Evolutionary conservation across 768 basidiomycete species (phyloP), one percentile per base, ranked within the genome.

Genomic region (Auricularia sp.): DNA sequence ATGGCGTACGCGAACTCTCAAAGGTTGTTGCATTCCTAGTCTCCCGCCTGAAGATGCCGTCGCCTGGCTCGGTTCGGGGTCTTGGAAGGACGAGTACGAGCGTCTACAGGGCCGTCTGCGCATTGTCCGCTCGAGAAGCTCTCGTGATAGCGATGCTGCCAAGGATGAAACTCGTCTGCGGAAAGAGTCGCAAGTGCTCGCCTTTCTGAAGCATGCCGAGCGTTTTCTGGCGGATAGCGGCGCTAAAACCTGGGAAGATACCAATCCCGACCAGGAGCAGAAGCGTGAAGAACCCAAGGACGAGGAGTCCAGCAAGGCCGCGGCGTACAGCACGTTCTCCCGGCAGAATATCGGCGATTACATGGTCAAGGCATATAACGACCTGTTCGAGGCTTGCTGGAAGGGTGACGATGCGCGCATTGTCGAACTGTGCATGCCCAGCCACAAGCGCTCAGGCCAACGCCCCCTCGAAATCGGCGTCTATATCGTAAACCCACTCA

Each of bases 371-470:
- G 65, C 70, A 2, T 87, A 86, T 68, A 79, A 84, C 59, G 80
- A 83, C 65, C 76, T 87, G 0, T 86, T 75, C 66, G 82, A 84
- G 67, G 85, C 85, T 3, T 83, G 81, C 67, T 82, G 76, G 70
- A 68, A 70, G 3, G 84, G 85, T 1, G 77, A 84, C 69, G 80
- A 82, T 62, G 79, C 74, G 23, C 79, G 75, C 64, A 76, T 87
- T 33, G 74, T 81, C 67, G 71, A 77, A 29, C 72, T 87, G 5
- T 87, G 86, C 70, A 72, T 85, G 18, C 84, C 84, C 1, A 70
- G 69, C 14, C 62, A 67, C 12, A 69, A 71, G 11, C 21, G 21
- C 23, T 14, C 63, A 51, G 10, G 58, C 33, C 42, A 54, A 18
- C 56, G 56, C n/a, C 66, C 61, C 29, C 33, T 53, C 43, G 47